phyloP scores from a whole-genome alignment of 2,329 filamentous ascomycete genomes.

The Diaporthe velutina region DNA sequence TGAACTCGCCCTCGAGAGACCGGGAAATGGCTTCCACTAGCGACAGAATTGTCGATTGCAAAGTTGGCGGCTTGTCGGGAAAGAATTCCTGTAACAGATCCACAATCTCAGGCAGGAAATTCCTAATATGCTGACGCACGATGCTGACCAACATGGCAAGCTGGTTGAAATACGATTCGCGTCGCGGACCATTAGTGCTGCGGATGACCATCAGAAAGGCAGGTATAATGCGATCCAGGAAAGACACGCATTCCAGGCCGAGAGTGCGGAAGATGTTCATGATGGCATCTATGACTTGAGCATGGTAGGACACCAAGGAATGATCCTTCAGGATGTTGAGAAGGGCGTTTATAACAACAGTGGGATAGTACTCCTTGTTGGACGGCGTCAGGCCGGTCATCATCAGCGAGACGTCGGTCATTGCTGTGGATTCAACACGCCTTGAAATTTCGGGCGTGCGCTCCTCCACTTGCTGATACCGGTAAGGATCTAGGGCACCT shows the following conservation, averaged over 20 bases:
- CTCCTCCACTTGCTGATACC: conserved; percentile 95
- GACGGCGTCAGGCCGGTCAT: conserved; percentile 98
- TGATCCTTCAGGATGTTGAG: conserved; percentile 92
- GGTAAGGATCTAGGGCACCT: conserved; percentile 95
- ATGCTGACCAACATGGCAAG: conserved; percentile 93
- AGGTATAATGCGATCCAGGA: conserved; percentile 93
- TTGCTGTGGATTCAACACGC: conserved; percentile 70
- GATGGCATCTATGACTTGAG: conserved; percentile 94
- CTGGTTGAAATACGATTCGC: conserved; percentile 98
- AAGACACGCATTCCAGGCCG: conserved; percentile 94
- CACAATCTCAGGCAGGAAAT: conserved; percentile 89
- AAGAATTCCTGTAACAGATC: conserved; percentile 91
- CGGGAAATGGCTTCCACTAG: conserved; percentile 94
- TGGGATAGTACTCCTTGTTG: conserved; percentile 98
- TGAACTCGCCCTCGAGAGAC: conserved; percentile 97
- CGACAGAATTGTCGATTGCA: conserved; percentile 92
- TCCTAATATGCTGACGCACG: conserved; percentile 95
- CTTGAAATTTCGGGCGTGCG: conserved; percentile 85
- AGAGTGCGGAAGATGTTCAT: conserved; percentile 99
- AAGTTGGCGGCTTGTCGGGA: conserved; percentile 77
- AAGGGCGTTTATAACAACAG: conserved; percentile 95
- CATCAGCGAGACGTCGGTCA: conserved; percentile 96
- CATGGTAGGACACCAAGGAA: conserved; percentile 91
- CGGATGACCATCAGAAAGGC: conserved; percentile 92
- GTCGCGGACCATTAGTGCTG: conserved; percentile 79